phyloP scores from a whole-genome alignment of 371 early-diverging fungal genomes.

The Neoconidiobolus thromboides region DNA sequence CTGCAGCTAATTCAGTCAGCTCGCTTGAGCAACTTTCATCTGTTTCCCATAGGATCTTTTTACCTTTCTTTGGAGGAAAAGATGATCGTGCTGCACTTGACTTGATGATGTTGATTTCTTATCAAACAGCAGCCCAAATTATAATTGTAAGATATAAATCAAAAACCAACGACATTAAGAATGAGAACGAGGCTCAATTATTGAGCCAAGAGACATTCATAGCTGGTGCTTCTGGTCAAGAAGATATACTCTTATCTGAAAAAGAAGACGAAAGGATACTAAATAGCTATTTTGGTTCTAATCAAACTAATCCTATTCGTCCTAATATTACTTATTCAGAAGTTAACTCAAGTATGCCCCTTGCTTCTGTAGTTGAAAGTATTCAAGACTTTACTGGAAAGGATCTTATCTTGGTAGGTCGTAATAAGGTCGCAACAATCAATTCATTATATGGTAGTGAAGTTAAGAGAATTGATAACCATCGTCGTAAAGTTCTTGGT shows the following conservation, averaged over 20 bases:
- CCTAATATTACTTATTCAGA: slow-evolving; percentile 6
- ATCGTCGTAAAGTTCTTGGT: slow-evolving; percentile 10
- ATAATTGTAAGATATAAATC: slow-evolving; percentile 7
- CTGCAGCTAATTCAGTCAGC: background rate
- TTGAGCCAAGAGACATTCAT: slow-evolving; percentile 5
- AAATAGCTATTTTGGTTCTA: slow-evolving; percentile 3
- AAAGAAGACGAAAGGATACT: slow-evolving; percentile 1
- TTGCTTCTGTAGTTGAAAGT: slow-evolving; percentile 13
- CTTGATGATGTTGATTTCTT: slow-evolving; percentile 15
- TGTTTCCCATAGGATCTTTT: slow-evolving; percentile 10
- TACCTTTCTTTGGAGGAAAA: slow-evolving; percentile 36
- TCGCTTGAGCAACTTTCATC: background rate
- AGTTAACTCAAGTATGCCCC: slow-evolving; percentile 14
- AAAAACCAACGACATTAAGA: background rate
- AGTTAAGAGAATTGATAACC: slow-evolving; percentile 1
- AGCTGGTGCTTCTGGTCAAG: slow-evolving; percentile 7
- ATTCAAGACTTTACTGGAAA: slow-evolving; percentile 8
- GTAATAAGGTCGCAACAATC: slow-evolving; percentile 5
- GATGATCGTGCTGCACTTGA: slow-evolving; percentile 35
- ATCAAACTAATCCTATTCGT: background rate
- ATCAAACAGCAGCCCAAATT: slow-evolving; percentile 11
- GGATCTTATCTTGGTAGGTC: slow-evolving; percentile 20
- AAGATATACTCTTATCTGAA: background rate
- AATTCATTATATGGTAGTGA: background rate
- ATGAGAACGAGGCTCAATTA: slow-evolving; percentile 9